Evolutionary conservation across 179 eudicot species (phyloP).

Genomic region (Silene vulgaris): DNA sequence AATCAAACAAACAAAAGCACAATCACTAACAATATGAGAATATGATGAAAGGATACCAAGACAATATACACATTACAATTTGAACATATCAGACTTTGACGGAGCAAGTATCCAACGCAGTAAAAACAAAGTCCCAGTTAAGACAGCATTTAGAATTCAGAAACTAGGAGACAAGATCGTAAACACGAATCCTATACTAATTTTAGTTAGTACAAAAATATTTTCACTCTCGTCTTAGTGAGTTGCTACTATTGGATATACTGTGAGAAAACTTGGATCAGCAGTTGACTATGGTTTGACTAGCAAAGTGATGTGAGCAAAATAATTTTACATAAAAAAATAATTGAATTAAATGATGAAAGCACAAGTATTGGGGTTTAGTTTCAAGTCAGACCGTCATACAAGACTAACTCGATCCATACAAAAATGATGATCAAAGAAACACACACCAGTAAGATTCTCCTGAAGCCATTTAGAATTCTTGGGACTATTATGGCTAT

Average conservation of each 20-base stretch:
- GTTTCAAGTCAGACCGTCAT: neutral
- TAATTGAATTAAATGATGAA: neutral
- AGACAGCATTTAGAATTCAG: neutral
- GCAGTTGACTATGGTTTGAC: no score
- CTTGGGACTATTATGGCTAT: constrained; percentile 84
- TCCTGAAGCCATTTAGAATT: constrained; percentile 95
- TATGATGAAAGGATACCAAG: neutral
- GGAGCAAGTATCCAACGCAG: neutral
- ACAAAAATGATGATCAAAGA: neutral
- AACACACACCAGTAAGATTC: constrained; percentile 64
- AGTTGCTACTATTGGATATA: no score
- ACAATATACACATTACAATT: neutral
- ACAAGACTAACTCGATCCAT: neutral
- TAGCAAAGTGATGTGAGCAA: no score
- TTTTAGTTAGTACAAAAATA: no score
- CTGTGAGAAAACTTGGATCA: no score
- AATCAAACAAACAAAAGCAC: neutral
- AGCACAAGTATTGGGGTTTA: no score
- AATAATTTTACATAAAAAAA: no score
- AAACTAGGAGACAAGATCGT: no score
- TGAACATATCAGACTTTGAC: neutral
- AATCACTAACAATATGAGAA: neutral
- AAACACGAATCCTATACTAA: no score
- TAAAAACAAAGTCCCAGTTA: neutral
- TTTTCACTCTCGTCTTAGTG: no score